Conservation (phyloP, 495 filamentous ascomycete species). For the Penicillium flavigenum region DNA sequence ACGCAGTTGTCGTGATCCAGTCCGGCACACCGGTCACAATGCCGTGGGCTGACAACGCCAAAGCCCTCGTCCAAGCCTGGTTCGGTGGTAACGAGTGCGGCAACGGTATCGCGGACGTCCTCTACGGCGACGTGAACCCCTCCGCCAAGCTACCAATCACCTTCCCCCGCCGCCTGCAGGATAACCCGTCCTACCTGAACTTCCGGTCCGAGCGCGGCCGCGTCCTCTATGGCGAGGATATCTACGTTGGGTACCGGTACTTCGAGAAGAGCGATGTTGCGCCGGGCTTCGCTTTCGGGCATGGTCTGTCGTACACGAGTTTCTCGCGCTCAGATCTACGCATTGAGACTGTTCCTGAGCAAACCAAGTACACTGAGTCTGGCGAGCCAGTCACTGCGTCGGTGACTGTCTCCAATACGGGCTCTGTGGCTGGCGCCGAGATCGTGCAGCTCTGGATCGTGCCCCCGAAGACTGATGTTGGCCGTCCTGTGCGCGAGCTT, state of each 20-base stretch:
- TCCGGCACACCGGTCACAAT: slow-evolving; percentile 82
- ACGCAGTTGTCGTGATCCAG: slow-evolving; percentile 76
- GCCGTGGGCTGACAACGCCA: slow-evolving; percentile 71
- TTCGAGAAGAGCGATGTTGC: slow-evolving; percentile 69
- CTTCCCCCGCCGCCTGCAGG: slow-evolving; percentile 65
- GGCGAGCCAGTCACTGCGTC: slow-evolving; percentile 57
- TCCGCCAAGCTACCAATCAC: slow-evolving; percentile 57
- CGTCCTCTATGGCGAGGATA: slow-evolving; percentile 74
- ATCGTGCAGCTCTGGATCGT: slow-evolving; percentile 75
- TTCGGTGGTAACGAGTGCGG: slow-evolving; percentile 68
- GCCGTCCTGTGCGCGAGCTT: slow-evolving; percentile 72
- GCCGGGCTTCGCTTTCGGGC: slow-evolving; percentile 76
- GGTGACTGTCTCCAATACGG: slow-evolving; percentile 69
- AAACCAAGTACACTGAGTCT: slow-evolving; percentile 27
- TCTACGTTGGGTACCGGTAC: slow-evolving; percentile 82
- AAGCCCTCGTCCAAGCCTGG: slow-evolving; percentile 74
- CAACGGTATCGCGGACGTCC: slow-evolving; percentile 59
- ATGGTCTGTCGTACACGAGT: slow-evolving; percentile 79
- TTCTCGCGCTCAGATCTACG: slow-evolving; percentile 67
- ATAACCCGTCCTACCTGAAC: slow-evolving; percentile 75
- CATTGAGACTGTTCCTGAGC: slow-evolving; percentile 37
- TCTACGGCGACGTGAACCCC: slow-evolving; percentile 57
- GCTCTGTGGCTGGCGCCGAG: slow-evolving; percentile 64
- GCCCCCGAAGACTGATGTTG: slow-evolving; percentile 54
- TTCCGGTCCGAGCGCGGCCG: slow-evolving; percentile 75